Evolutionary conservation across 257 asterid genomes (phyloP).

Genomic region (Nemophila menziesii): DNA sequence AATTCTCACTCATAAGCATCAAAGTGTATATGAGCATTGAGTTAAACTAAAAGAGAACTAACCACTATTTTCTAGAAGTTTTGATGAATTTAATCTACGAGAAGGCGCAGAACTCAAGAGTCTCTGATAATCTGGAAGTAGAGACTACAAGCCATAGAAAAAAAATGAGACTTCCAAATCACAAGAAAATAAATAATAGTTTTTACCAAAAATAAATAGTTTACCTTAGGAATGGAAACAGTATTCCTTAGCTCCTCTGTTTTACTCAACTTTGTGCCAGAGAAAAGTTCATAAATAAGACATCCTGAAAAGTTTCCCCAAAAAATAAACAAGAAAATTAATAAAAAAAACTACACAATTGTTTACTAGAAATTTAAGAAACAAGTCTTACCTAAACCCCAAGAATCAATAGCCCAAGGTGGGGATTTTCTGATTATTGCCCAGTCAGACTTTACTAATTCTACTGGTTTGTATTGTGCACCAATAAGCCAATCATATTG

Average conservation of each 20-base stretch:
- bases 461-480: conserved; percentile 89
- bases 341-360: conserved; percentile 5
- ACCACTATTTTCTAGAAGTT: conserved; percentile 92
- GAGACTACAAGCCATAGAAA: conserved; percentile 59
- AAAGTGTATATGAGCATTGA: not conserved
- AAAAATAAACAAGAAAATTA: conserved; percentile 12
- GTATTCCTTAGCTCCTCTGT: conserved; percentile 88
- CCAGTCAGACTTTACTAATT: conserved; percentile 90
- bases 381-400: conserved; percentile 89
- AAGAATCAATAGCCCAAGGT: conserved; percentile 92
- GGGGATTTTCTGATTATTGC: conserved; percentile 75
- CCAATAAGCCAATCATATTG: conserved; percentile 98
- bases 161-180: conserved; percentile 17
- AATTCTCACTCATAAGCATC: conserved; percentile 18
- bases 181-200: conserved; percentile 9
- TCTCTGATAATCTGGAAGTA: conserved; percentile 95
- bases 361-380: not conserved
- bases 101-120: conserved; percentile 86
- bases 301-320: conserved; percentile 57
- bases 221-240: conserved; percentile 79
- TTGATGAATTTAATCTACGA: conserved; percentile 95
- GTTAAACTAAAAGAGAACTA: conserved; percentile 1
- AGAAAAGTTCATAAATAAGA: conserved; percentile 87
- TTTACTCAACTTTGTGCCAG: conserved; percentile 74
- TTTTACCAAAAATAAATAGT: not conserved